These are phyloP conservation scores for Leucocoprinus birnbaumii DNA, from an alignment of 768 basidiomycete species.

Conservation along the genomic window DNA sequence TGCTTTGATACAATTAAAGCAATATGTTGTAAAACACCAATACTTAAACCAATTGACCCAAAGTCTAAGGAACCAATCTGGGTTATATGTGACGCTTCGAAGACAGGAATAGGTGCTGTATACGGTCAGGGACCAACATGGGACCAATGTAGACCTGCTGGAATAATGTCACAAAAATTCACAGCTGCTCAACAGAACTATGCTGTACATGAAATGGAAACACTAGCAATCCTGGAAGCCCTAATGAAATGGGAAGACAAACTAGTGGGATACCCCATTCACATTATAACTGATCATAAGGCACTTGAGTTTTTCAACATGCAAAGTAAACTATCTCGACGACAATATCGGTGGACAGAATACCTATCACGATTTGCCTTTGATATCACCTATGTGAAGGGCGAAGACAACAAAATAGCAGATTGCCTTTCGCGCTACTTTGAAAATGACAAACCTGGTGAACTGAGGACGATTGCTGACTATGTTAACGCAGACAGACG, in stretches of 20 bases:
- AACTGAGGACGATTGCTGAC: slow-evolving; percentile 15
- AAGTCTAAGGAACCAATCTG: slow-evolving; percentile 20
- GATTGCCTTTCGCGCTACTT: slow-evolving; percentile 29
- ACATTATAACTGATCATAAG: slow-evolving; percentile 20
- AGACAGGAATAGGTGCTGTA: slow-evolving; percentile 22
- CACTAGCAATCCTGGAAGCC: slow-evolving; percentile 20
- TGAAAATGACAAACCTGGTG: slow-evolving; percentile 18
- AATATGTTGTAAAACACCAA: slow-evolving; percentile 18
- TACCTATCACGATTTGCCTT: slow-evolving; percentile 25
- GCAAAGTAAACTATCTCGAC: slow-evolving; percentile 13
- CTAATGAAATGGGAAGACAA: slow-evolving; percentile 30
- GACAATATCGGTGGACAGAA: slow-evolving; percentile 27
- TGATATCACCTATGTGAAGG: slow-evolving; percentile 23
- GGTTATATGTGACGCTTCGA: slow-evolving; percentile 24
- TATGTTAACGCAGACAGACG: slow-evolving; percentile 18
- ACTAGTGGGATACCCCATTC: slow-evolving; percentile 22
- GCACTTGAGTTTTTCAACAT: slow-evolving; percentile 25
- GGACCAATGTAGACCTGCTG: slow-evolving; percentile 21
- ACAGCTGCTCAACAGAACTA: slow-evolving; percentile 26
- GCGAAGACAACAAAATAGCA: slow-evolving; percentile 23
- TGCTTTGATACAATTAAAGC: slow-evolving; percentile 15
- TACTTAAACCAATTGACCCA: slow-evolving; percentile 21
- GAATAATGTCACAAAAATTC: slow-evolving; percentile 27
- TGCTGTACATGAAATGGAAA: slow-evolving; percentile 21
- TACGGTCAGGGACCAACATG: slow-evolving; percentile 26